These are phyloP conservation scores for Fragosphaeria purpurea DNA, from an alignment of 2,329 filamentous ascomycete species.

Conservation along the genomic window DNA sequence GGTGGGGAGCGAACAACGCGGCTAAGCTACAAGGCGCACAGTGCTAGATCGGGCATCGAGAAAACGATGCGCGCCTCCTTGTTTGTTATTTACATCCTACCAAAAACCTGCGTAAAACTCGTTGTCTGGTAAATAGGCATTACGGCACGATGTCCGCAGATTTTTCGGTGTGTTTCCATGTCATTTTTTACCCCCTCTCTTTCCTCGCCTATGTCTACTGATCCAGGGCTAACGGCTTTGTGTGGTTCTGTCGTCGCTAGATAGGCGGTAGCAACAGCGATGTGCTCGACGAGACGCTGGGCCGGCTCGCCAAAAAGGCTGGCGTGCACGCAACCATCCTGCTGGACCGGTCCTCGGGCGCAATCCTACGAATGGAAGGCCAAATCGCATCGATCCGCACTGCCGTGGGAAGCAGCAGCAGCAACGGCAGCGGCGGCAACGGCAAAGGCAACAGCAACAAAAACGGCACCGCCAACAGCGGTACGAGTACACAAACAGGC, in stretches of 20 bases:
- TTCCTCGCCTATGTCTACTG: background rate
- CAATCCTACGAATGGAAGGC: conserved; percentile 66
- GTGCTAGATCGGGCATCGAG: too few species aligned
- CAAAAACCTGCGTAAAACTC: too few species aligned
- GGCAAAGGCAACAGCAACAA: conserved; percentile 4
- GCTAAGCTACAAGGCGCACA: too few species aligned
- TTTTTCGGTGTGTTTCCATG: conserved; percentile 5
- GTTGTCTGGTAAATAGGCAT: too few species aligned
- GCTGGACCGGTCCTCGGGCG: conserved; percentile 59
- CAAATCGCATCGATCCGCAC: conserved; percentile 50
- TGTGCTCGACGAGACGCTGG: conserved; percentile 54
- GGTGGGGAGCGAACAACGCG: too few species aligned
- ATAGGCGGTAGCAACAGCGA: conserved; percentile 35
- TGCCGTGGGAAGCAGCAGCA: conserved; percentile 17
- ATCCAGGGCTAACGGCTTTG: background rate
- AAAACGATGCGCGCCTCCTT: too few species aligned
- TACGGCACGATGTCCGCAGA: conserved; percentile 8
- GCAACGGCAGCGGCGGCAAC: conserved; percentile 1
- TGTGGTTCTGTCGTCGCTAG: too few species aligned
- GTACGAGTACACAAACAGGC: background rate
- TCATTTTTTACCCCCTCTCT: background rate
- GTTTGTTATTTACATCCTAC: too few species aligned
- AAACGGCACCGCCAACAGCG: background rate
- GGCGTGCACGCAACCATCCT: conserved; percentile 71
- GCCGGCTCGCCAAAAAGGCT: conserved; percentile 63